Percentiles rank a stretch among this genome's conserved stretches.
phyloP scores from a whole-genome alignment of 2,329 filamentous ascomycete species.

The Xylariales sp. region DNA sequence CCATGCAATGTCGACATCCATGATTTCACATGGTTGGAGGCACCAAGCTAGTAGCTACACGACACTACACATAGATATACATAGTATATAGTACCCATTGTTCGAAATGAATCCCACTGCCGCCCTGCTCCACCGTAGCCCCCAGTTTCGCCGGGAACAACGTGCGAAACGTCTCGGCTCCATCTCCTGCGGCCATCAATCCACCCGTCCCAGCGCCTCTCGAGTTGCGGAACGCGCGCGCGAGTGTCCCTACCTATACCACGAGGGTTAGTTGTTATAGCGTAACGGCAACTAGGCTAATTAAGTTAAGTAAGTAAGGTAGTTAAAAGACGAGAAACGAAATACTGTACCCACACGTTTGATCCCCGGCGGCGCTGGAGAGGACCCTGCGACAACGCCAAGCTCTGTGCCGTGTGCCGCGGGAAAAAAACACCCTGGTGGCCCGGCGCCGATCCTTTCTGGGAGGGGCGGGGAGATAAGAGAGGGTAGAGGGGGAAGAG shows the following conservation, averaged over 20 bases:
- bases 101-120: neutral
- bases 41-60: neutral
- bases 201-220: neutral
- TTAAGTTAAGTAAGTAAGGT: neutral
- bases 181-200: neutral
- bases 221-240: too few species aligned
- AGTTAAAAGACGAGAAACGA: neutral
- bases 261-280: neutral
- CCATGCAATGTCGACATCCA: neutral
- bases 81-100: neutral
- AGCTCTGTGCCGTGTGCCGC: slow-evolving; percentile 6
- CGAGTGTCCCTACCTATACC: neutral
- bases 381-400: slow-evolving; percentile 14
- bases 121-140: neutral
- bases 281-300: too few species aligned
- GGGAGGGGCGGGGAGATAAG: neutral
- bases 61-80: neutral
- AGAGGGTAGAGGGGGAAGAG: too few species aligned
- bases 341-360: slow-evolving; percentile 1
- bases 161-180: slow-evolving; percentile 5
- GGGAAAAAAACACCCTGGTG: slow-evolving; percentile 10
- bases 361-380: slow-evolving; percentile 16
- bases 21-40: neutral
- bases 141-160: neutral
- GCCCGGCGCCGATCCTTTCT: neutral